phyloP scores from a whole-genome alignment of 805 yeast species.

The Yamadazyma nakazawae region DNA sequence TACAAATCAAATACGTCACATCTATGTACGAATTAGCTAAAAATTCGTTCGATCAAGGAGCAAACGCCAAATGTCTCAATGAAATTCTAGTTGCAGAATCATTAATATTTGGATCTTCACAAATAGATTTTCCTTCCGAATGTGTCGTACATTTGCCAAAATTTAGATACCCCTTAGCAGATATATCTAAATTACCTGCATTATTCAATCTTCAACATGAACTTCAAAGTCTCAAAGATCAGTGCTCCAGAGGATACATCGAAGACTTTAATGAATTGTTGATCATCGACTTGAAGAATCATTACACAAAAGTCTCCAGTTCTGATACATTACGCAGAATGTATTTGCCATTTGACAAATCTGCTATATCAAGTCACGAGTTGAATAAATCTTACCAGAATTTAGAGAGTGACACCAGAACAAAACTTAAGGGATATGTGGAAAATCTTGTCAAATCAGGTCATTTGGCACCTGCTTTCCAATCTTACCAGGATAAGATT shows the following conservation, averaged over 20 bases:
- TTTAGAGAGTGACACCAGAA: conserved; percentile 40
- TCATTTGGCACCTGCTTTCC: conserved; percentile 58
- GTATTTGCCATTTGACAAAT: conserved; percentile 24
- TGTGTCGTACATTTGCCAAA: conserved; percentile 18
- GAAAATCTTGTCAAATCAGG: conserved; percentile 60
- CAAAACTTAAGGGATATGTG: conserved; percentile 45
- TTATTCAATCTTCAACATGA: conserved; percentile 48
- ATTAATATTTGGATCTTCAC: conserved; percentile 38
- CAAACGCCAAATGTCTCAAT: conserved; percentile 54
- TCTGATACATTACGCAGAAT: conserved; percentile 53
- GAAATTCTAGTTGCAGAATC: conserved; percentile 55
- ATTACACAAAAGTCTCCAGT: conserved; percentile 48
- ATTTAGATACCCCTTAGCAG: conserved; percentile 31
- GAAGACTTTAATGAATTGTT: conserved; percentile 53
- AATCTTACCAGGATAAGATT: conserved; percentile 64
- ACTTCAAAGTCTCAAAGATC: conserved; percentile 53
- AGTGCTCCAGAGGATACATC: conserved; percentile 67
- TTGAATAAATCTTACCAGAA: conserved; percentile 36
- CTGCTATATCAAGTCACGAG: conserved; percentile 18
- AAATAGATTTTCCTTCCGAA: conserved; percentile 15
- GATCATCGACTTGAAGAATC: conserved; percentile 57
- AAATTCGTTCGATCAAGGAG: conserved; percentile 39
- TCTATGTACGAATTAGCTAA: conserved; percentile 33
- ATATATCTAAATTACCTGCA: conserved; percentile 49
- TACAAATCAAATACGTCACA: conserved; percentile 46